These are phyloP conservation scores for Botrytis aclada DNA, from an alignment of 2,329 filamentous ascomycete species.

Conservation along the genomic window DNA sequence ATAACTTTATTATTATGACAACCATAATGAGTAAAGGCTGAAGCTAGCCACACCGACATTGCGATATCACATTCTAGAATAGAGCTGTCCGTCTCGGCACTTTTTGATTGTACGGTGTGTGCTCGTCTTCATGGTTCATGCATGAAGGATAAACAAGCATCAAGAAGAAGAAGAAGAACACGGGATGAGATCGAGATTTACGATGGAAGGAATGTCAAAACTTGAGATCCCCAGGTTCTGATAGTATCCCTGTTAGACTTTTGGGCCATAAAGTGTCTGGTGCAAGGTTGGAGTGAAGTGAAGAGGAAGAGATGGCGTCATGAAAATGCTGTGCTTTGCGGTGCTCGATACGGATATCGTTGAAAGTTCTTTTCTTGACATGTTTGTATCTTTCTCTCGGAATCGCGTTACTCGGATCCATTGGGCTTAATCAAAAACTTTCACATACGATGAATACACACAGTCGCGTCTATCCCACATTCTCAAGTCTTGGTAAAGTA, in stretches of 20 bases:
- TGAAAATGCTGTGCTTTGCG: neutral
- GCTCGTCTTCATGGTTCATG: constrained; percentile 6
- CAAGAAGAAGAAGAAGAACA: neutral
- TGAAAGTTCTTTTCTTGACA: neutral
- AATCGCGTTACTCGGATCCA: neutral
- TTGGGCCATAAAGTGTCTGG: neutral
- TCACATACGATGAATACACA: neutral
- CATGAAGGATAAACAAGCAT: constrained; percentile 7
- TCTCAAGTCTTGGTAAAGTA: neutral
- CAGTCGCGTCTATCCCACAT: neutral
- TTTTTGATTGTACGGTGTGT: neutral
- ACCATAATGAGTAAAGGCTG: neutral
- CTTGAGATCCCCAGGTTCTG: neutral
- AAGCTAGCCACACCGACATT: constrained; percentile 3
- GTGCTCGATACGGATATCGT: neutral
- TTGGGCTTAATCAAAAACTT: neutral
- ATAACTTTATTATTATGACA: neutral
- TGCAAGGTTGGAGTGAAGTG: neutral
- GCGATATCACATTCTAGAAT: constrained; percentile 6
- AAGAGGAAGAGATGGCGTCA: neutral
- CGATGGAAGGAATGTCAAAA: neutral
- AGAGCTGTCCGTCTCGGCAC: neutral
- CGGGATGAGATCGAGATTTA: neutral
- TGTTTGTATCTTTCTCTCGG: neutral
- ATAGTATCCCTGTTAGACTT: neutral